These are phyloP conservation scores for Dipodascus geniculatus DNA, from an alignment of 805 yeast species.

Conservation along the genomic window DNA sequence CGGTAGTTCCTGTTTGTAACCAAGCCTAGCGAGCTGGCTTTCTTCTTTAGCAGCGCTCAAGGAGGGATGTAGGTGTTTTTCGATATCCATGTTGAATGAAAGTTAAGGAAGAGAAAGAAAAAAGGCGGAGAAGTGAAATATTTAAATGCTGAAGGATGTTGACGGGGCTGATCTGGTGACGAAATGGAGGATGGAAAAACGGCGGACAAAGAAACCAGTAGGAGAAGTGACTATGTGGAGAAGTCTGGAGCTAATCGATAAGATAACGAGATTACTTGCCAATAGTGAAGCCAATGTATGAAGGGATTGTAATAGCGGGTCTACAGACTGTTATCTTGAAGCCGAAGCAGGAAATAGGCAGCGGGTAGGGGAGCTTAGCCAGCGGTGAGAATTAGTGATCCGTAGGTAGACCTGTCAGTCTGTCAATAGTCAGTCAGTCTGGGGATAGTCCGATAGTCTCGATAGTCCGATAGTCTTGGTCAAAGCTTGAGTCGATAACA, in stretches of 20 bases:
- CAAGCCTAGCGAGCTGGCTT: constrained; percentile 54
- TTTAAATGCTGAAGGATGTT: not conserved
- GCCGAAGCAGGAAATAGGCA: too few species aligned
- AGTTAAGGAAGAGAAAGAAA: not conserved
- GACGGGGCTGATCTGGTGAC: not conserved
- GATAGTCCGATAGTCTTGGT: too few species aligned
- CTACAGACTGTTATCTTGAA: too few species aligned
- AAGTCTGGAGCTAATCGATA: constrained; percentile 1
- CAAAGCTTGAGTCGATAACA: too few species aligned
- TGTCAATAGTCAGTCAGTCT: too few species aligned
- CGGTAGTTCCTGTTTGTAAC: constrained; percentile 59
- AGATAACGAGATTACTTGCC: too few species aligned
- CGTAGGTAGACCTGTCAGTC: too few species aligned
- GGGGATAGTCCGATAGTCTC: too few species aligned
- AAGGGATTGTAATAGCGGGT: too few species aligned
- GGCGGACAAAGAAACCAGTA: not conserved
- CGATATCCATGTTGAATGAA: not conserved
- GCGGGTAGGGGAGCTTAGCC: too few species aligned
- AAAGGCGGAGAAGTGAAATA: not conserved
- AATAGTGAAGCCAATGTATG: too few species aligned
- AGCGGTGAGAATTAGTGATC: too few species aligned
- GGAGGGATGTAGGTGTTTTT: not conserved
- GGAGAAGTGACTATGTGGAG: not conserved
- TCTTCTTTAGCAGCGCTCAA: constrained; percentile 27
- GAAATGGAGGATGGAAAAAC: not conserved